A percentile compares a stretch with the other conserved stretches of the same genome.
Conservation (phyloP, 192 early-diverging fungal genomes). For the Dispira parvispora region DNA sequence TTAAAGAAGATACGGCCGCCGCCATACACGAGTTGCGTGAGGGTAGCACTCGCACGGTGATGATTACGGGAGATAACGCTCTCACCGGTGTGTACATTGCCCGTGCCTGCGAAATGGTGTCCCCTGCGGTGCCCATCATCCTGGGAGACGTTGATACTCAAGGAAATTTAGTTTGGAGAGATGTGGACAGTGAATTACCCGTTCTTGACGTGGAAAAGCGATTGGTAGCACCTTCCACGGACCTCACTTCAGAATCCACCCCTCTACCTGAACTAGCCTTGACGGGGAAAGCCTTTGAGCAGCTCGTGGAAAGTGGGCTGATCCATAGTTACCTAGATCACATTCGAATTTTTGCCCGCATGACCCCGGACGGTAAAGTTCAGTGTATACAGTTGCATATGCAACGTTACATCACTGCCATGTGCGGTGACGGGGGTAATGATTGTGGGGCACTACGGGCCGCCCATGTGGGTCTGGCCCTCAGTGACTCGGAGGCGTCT, state of each 20-base stretch:
- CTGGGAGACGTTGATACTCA: constrained; percentile 15
- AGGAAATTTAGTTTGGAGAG: constrained; percentile 18
- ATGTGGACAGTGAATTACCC: constrained; percentile 20
- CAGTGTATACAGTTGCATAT: constrained; percentile 35
- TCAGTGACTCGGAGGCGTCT: constrained; percentile 42
- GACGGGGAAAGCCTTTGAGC: constrained; percentile 33
- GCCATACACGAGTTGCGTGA: constrained; percentile 30
- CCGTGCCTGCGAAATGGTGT: constrained; percentile 27
- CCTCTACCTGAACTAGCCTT: constrained; percentile 28
- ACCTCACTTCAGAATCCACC: not conserved
- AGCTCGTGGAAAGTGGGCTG: constrained; percentile 14
- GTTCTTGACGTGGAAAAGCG: constrained; percentile 4
- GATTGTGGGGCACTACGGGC: constrained; percentile 48
- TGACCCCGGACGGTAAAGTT: constrained; percentile 40
- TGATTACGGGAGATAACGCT: constrained; percentile 51
- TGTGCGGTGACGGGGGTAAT: constrained; percentile 56
- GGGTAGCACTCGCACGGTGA: constrained; percentile 36
- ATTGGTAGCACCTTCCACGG: not conserved
- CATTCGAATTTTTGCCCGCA: constrained; percentile 38
- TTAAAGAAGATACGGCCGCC: constrained; percentile 36
- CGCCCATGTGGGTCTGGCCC: constrained; percentile 41
- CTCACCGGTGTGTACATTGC: constrained; percentile 37
- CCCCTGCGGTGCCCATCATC: constrained; percentile 16
- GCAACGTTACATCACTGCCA: constrained; percentile 35
- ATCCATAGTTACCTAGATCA: constrained; percentile 26